Base-by-base conservation (phyloP, 441 rosid genomes). In the Oxalis stricta region DNA sequence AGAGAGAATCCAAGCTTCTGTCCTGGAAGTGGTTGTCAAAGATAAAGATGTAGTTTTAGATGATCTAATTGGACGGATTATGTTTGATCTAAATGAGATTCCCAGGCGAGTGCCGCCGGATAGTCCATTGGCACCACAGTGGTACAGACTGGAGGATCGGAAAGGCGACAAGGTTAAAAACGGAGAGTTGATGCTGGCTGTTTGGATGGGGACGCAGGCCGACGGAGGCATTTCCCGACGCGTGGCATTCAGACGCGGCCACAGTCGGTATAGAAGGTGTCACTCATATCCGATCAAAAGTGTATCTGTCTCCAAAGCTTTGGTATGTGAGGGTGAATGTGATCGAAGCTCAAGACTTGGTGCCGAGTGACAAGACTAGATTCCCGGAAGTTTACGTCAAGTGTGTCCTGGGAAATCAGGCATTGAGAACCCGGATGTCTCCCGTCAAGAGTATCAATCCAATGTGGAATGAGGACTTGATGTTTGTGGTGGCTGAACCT, bases 201-300 rank as follows among this genome's bases (percentile, higher is more conserved):
- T 84, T 48, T 84, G 92, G 95, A 81, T 77, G 84, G 95, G 95
- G 38, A 84, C 94, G 33, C 94, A 83, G 61, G 93, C 92, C 0
- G 92, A 82, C 21, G 96, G n/a, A 83, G 58, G 84, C 92, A 11
- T 87, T 87, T 35, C 65, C 87, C 1, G 93, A 87, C 42, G 86
- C 97, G 3, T 84, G 95, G 97, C 92, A 79, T 42, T 79, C 83
- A 1, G 88, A 79, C 61, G 88, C 88, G 15, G 78, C 71, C 46
- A 51, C 78, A 0, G 78, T 75, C 11, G 68, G 70, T 12, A 59
- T 55, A 2, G 74, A 60, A 10, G 64, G 64, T 14, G 75, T 76
- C 34, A 39, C 53, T 1, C 48, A 59, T 34, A 79, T 76, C 18
- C 60, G 88, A 7, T 76, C 88, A 4, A 79, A 79, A 52, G 84